phyloP scores from a whole-genome alignment of 106 monocot genomes.

The Allium cepa region DNA sequence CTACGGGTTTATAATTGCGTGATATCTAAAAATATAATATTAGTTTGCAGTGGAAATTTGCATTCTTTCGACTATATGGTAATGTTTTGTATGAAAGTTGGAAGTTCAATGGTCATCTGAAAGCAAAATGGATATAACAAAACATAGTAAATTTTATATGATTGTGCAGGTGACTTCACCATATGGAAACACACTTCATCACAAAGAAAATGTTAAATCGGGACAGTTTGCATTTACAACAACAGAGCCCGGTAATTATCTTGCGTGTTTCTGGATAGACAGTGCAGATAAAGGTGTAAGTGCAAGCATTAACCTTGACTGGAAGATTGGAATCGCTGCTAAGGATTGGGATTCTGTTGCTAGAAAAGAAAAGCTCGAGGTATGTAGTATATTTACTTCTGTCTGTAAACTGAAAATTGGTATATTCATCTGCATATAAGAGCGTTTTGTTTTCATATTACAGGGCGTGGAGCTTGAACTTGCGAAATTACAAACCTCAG shows the following conservation, averaged over 20 bases:
- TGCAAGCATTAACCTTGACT: slow-evolving; percentile 64
- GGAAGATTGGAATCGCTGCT: slow-evolving; percentile 77
- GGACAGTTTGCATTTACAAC: slow-evolving; percentile 92
- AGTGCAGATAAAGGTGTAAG: slow-evolving; percentile 26
- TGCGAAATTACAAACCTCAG: slow-evolving; percentile 54
- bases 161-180: slow-evolving; percentile 74
- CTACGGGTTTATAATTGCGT: too few relatives aligned
- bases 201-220: slow-evolving; percentile 47
- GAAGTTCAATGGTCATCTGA: too few relatives aligned
- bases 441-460: neutral
- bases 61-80: too few relatives aligned
- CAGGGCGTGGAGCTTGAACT: slow-evolving; percentile 91
- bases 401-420: too few relatives aligned
- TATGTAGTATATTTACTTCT: neutral
- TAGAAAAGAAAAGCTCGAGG: slow-evolving; percentile 90
- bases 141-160: too few relatives aligned
- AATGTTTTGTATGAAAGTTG: too few relatives aligned
- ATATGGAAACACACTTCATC: slow-evolving; percentile 77
- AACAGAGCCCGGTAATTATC: slow-evolving; percentile 79
- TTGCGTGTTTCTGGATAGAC: slow-evolving; percentile 77
- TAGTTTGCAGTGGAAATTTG: too few relatives aligned
- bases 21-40: too few relatives aligned
- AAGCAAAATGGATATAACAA: too few relatives aligned
- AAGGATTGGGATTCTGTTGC: slow-evolving; percentile 94
- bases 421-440: too few relatives aligned